Conservation (phyloP, 257 asterid genomes). For the Solanum lignicaule region DNA sequence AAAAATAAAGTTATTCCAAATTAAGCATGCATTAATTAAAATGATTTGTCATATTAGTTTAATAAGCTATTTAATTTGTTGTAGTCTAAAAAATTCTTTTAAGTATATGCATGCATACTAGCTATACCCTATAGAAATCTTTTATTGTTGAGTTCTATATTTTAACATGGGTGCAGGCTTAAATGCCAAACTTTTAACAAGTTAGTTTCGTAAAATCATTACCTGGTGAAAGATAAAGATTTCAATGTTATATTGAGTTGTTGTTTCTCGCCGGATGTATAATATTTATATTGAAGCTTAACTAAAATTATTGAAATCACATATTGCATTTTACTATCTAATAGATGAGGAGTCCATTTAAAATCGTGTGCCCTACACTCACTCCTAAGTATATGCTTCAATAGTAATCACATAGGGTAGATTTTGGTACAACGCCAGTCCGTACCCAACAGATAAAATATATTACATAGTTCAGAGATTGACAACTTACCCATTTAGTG, state of each 20-base stretch:
- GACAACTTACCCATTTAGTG: too few relatives aligned
- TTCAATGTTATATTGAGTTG: not conserved
- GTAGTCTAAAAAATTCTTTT: not conserved
- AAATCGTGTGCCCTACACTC: too few relatives aligned
- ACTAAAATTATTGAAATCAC: not conserved
- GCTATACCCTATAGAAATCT: not conserved
- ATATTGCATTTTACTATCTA: too few relatives aligned
- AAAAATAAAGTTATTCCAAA: not conserved
- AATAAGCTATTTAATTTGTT: not conserved
- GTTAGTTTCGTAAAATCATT: not conserved
- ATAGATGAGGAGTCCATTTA: too few relatives aligned
- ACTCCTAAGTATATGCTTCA: not conserved
- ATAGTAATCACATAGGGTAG: not conserved
- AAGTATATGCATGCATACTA: not conserved
- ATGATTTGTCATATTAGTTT: not conserved
- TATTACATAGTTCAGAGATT: too few relatives aligned
- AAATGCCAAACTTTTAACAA: not conserved
- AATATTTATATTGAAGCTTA: not conserved
- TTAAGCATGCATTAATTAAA: not conserved
- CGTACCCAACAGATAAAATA: too few relatives aligned
- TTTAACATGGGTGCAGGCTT: not conserved
- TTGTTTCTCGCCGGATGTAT: not conserved
- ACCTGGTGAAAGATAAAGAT: not conserved
- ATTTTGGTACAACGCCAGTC: not conserved
- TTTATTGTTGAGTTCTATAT: not conserved